Conservation (phyloP, 345 rosid genomes). For the Sonneratia alba region DNA sequence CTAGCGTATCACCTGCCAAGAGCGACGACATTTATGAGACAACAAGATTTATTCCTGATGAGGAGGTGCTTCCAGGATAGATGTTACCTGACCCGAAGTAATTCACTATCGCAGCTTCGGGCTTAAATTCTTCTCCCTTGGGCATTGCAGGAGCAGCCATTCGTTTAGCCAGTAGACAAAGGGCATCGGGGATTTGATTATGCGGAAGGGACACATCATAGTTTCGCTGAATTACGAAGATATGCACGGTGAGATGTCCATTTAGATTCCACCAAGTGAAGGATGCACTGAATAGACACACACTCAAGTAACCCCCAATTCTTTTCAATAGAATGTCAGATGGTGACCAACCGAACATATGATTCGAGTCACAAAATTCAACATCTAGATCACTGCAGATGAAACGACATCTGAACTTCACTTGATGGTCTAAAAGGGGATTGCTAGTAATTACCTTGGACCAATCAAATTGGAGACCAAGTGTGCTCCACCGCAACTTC, state of each 20-base stretch:
- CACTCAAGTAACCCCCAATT: neutral
- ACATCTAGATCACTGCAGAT: neutral
- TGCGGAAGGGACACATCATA: constrained; percentile 73
- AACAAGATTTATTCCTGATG: constrained; percentile 30
- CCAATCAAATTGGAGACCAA: constrained; percentile 93
- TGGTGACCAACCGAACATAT: neutral
- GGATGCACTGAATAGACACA: neutral
- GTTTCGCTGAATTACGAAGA: constrained; percentile 47
- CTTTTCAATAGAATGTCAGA: neutral
- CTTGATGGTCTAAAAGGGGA: neutral
- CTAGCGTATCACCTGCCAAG: constrained; percentile 74
- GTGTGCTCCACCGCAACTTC: constrained; percentile 91
- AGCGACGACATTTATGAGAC: neutral
- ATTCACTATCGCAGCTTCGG: constrained; percentile 90
- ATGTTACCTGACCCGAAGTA: constrained; percentile 65
- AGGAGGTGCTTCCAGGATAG: constrained; percentile 18
- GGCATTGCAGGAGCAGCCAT: constrained; percentile 78
- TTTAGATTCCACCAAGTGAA: neutral
- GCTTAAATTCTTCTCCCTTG: constrained; percentile 60
- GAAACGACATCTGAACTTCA: neutral
- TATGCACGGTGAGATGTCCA: constrained; percentile 7
- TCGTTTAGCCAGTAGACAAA: constrained; percentile 59
- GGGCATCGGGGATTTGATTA: constrained; percentile 71
- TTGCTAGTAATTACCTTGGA: constrained; percentile 43
- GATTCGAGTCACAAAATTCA: neutral